Evolutionary conservation across 768 basidiomycete species (phyloP).

Genomic region (Scleroderma citrinum): DNA sequence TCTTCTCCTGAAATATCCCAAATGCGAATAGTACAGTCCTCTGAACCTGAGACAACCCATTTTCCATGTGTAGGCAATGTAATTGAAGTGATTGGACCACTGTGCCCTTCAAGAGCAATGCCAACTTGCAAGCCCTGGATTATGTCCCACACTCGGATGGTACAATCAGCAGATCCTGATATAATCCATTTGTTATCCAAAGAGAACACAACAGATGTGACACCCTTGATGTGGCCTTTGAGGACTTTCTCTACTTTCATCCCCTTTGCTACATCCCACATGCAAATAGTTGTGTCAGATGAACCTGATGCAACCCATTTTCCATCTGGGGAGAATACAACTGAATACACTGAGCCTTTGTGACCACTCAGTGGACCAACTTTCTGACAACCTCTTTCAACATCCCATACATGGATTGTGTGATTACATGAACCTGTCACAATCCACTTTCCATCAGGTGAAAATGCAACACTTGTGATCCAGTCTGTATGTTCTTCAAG

Average conservation of each 20-base stretch:
- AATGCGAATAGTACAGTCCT: not conserved
- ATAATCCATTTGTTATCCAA: not conserved
- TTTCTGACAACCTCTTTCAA: not conserved
- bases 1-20: not conserved
- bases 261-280: conserved; percentile 5
- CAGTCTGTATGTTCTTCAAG: not conserved
- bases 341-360: not conserved
- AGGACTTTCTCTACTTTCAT: not conserved
- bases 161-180: conserved; percentile 6
- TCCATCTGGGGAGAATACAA: not conserved
- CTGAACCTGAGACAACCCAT: not conserved
- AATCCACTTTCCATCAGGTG: not conserved
- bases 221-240: not conserved
- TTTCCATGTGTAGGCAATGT: not conserved
- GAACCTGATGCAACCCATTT: conserved; percentile 6
- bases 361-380: not conserved
- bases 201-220: not conserved
- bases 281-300: conserved; percentile 4
- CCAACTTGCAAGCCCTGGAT: conserved; percentile 20
- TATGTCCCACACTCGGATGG: conserved; percentile 7
- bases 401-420: too few relatives aligned
- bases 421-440: not conserved
- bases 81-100: conserved; percentile 4
- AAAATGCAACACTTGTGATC: not conserved
- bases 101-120: conserved; percentile 7